A percentile compares a stretch with the other conserved stretches of the same genome.
These are phyloP conservation scores for Collybia mongolica DNA, from an alignment of 768 basidiomycete genomes.

Conservation along the genomic window DNA sequence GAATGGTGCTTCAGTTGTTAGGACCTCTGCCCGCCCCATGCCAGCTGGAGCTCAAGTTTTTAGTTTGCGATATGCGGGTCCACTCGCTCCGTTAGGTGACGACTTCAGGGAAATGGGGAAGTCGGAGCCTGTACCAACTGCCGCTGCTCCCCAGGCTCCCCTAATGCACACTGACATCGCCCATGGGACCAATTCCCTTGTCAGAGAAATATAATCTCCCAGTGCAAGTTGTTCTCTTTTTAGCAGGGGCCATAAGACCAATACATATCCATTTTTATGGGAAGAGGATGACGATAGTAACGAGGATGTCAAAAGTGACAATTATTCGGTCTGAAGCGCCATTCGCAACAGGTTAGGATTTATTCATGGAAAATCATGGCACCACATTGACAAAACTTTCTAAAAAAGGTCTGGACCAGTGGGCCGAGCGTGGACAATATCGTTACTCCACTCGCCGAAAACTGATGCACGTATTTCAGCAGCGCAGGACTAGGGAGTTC, in stretches of 20 bases:
- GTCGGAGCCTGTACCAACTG: too few relatives aligned
- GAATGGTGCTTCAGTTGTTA: too few relatives aligned
- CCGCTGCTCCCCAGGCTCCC: too few relatives aligned
- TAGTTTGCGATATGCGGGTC: too few relatives aligned
- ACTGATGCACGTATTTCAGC: background rate
- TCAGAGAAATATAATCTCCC: too few relatives aligned
- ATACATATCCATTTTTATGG: background rate
- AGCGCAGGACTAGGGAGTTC: too few relatives aligned
- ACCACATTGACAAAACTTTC: background rate
- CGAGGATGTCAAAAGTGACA: background rate
- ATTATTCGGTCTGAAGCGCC: background rate
- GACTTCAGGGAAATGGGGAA: too few relatives aligned
- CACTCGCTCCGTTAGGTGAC: too few relatives aligned
- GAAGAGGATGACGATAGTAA: background rate
- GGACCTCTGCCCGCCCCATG: too few relatives aligned
- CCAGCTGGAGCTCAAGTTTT: too few relatives aligned
- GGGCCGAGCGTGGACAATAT: background rate
- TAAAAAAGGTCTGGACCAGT: background rate
- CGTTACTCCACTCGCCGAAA: slow-evolving; percentile 4
- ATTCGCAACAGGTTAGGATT: background rate
- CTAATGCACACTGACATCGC: too few relatives aligned
- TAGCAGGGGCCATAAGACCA: background rate
- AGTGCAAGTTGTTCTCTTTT: background rate
- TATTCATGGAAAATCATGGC: background rate
- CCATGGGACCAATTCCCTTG: too few relatives aligned